phyloP scores from a whole-genome alignment of 306 rosid genomes.

The Rosa multiflora region DNA sequence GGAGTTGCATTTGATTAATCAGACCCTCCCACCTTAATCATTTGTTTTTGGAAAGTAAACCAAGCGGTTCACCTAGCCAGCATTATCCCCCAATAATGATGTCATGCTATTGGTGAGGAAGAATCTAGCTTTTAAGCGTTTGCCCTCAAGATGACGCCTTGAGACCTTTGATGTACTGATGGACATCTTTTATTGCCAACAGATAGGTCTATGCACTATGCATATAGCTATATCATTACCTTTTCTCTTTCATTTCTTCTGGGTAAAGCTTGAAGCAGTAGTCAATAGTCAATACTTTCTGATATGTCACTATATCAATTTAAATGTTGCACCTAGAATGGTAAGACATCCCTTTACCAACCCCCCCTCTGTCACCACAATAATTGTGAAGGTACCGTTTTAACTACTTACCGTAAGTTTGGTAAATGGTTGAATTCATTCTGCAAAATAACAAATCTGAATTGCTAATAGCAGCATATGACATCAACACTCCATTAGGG shows the following conservation, averaged over 20 bases:
- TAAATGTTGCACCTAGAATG: background rate
- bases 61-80: background rate
- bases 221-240: background rate
- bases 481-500: background rate
- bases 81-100: background rate
- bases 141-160: background rate
- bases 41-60: background rate
- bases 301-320: background rate
- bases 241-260: background rate
- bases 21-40: background rate
- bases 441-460: background rate
- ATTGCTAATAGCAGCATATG: background rate
- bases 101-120: background rate
- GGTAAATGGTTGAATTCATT: background rate
- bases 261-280: background rate
- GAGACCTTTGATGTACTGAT: background rate
- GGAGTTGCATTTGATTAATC: background rate
- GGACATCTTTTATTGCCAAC: background rate
- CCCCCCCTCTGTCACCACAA: background rate
- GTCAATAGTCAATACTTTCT: background rate
- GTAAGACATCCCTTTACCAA: background rate
- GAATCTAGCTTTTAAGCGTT: background rate
- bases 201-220: background rate
- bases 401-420: background rate
- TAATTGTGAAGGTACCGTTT: background rate